Base-by-base conservation (phyloP, 2,329 filamentous ascomycete genomes). In the Diaporthe australafricana region DNA sequence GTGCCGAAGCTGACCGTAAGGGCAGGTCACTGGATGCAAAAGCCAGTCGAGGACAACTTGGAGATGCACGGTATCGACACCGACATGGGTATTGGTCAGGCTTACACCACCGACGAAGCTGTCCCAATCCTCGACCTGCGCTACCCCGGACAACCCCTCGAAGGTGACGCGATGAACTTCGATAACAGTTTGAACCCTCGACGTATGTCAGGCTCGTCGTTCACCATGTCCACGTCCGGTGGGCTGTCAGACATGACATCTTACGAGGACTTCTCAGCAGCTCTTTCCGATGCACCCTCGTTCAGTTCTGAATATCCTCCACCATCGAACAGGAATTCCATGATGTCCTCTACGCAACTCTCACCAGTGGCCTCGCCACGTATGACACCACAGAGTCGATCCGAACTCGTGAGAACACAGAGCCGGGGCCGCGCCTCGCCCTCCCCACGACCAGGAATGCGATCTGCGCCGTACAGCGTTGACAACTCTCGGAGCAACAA, bases 301-400 rank as follows among this genome's bases (percentile, higher is more conserved):
- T 92, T 92, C 80, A 85, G 83, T 75, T 90, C 90, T 9, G 90
- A 92, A 76, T 93, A 92, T 78, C 91, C 92, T 55, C 87, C 89
- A 16, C 87, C 87, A 73, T 92, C 90, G 38, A 92, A 92, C 81
- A 84, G 89, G 71, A 93, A 90, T 79, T 93, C 90, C n/a, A 81
- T 93, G 74, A 92, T 93, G 83, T 90, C 90, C 40, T 90, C 91
- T 35, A 92, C 89, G 12, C 90, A 93, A 73, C 82, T 94, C 35
- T 94, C 92, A 1, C 92, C 93, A 3, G 90, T 94, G 25, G 89
- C 91, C 6, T 94, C 93, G 27, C 93, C 93, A 48, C 86, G 89
- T 69, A 87, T 92, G 87, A 87, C 90, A 68, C 84, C 88, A 12
- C 89, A 91, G 76, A 85, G 85, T 76, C 87, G 90, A 40, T 87